phyloP scores from a whole-genome alignment of 805 yeast genomes.

The Candida corydali region DNA sequence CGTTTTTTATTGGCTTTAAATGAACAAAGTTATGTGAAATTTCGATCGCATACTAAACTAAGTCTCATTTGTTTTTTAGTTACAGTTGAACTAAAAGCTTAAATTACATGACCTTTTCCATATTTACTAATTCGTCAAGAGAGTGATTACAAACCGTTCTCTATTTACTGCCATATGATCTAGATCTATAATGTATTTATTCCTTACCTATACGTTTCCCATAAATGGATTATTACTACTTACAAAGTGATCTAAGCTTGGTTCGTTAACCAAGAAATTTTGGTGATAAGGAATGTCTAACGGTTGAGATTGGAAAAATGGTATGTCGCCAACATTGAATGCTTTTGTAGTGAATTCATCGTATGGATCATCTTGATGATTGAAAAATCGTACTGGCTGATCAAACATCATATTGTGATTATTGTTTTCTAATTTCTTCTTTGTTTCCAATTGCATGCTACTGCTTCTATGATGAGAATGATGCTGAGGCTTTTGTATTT shows the following conservation, averaged over 20 bases:
- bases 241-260: slow-evolving; percentile 7
- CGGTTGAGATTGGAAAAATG: not conserved
- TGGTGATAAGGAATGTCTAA: not conserved
- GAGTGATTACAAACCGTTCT: no score
- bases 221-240: slow-evolving; percentile 6
- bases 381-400: not conserved
- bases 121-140: no score
- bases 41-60: no score
- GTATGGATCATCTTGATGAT: not conserved
- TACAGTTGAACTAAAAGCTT: no score
- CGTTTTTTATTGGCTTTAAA: no score
- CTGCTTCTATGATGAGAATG: slow-evolving; percentile 1
- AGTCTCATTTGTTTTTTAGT: no score
- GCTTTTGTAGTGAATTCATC: not conserved
- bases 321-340: not conserved
- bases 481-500: slow-evolving; percentile 17
- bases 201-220: no score
- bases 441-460: not conserved
- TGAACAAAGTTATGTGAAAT: no score
- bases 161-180: no score
- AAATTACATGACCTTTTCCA: no score
- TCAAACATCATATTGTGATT: not conserved
- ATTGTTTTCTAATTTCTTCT: not conserved
- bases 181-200: no score
- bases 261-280: slow-evolving; percentile 4